Evolutionary conservation across 805 yeast genomes (phyloP), one percentile per base, ranked within the genome.

Genomic region (Grigorovia jiainica): DNA sequence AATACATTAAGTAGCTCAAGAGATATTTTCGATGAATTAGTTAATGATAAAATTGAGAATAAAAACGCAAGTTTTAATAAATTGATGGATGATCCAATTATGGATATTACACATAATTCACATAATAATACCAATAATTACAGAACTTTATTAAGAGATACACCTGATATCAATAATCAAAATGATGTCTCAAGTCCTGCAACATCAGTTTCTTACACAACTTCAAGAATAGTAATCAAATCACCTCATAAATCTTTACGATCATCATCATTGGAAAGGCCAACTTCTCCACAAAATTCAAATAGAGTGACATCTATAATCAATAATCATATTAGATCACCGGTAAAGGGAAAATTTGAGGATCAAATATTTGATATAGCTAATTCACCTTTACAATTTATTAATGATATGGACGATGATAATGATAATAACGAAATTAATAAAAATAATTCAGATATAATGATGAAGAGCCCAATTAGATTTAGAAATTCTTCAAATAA

Each of bases 181-280:
- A 11, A 16, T 8, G 16, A 39, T 21, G 9, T 32, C 3, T 23
- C 41, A 10, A 41, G 34, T 19, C 65, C 66, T 13, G 65, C 65
- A 2, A 49, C 64, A 1, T 62, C 66, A 1, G 60, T 58, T 3
- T 48, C 62, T 1, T 62, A 62, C 33, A 62, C 64, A 8, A 62
- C 63, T 1, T 62, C 66, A 1, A 55, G 66, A 42, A 61, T 62
- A 15, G 50, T 59, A n/a, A 60, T 60, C 7, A 47, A 55, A 16
- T 57, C 63, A 13, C 61, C 64, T 16, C 51, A 48, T 32, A 53
- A 41, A 34, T 37, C 41, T 9, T 18, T 36, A 10, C 36, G 37
- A 16, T 47, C 44, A 13, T 41, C 44, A 4, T 37, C 20, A 9
- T 23, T 34, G n/a, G 42, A 40, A 40, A 24, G 38, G 20, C n/a